Evolutionary conservation across 2,329 filamentous ascomycete genomes (phyloP).

Genomic region (Diaporthe capsici): DNA sequence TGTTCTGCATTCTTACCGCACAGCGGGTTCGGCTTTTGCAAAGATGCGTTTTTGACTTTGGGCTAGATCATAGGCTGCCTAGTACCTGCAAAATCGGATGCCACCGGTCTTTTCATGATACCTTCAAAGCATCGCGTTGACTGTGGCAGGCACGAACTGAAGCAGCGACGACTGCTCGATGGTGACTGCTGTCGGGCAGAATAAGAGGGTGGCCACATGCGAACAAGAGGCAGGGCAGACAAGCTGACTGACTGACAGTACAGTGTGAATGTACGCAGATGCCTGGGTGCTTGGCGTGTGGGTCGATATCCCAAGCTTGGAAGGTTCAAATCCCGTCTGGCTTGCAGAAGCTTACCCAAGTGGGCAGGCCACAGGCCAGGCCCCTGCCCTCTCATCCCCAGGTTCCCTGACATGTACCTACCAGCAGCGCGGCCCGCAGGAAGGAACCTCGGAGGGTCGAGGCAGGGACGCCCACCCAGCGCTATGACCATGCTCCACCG

Average conservation of each 20-base stretch:
- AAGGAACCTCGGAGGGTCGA: not conserved
- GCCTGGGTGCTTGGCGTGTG: slow-evolving; percentile 1
- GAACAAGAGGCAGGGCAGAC: not conserved
- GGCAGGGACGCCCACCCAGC: not conserved
- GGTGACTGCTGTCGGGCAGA: not conserved
- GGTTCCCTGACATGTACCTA: not conserved
- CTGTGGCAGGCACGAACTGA: not conserved
- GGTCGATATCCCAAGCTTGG: not conserved
- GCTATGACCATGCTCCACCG: slow-evolving; percentile 30
- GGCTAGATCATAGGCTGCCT: not conserved
- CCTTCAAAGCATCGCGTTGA: not conserved
- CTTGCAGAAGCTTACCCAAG: slow-evolving; percentile 32
- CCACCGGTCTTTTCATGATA: not conserved
- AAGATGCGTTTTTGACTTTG: slow-evolving; percentile 8
- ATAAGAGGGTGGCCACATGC: not conserved
- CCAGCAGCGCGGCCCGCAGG: not conserved
- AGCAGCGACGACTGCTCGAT: not conserved
- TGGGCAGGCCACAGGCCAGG: not conserved
- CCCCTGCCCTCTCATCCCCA: not conserved
- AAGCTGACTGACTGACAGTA: not conserved
- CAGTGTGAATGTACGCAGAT: not conserved
- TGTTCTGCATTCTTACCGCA: not conserved
- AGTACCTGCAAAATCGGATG: not conserved
- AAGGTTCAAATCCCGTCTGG: slow-evolving; percentile 28
- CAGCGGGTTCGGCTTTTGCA: slow-evolving; percentile 13